phyloP scores from a whole-genome alignment of 805 yeast species.

The Wickerhamiella musiphila region DNA sequence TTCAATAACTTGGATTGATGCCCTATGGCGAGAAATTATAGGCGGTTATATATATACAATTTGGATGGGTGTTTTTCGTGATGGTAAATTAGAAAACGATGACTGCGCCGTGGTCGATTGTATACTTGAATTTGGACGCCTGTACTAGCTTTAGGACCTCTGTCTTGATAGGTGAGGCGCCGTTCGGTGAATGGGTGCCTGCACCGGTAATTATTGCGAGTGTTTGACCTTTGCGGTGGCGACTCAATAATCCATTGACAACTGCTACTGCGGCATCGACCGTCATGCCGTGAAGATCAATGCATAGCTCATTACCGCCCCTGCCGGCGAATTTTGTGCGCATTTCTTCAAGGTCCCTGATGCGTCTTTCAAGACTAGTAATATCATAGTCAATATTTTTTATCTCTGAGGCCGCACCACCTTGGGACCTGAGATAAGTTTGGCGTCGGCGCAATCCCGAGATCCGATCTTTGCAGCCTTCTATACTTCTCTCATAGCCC shows the following conservation, averaged over 20 bases:
- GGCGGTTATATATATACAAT: no score
- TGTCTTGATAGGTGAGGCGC: constrained; percentile 9
- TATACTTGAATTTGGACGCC: no score
- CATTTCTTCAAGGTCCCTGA: not conserved
- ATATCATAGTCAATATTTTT: no score
- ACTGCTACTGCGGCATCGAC: constrained; percentile 6
- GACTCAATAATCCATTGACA: constrained; percentile 1
- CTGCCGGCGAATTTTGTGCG: not conserved
- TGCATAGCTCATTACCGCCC: constrained; percentile 3
- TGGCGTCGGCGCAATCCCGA: not conserved
- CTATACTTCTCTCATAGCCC: no score
- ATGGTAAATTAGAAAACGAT: no score
- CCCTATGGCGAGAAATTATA: no score
- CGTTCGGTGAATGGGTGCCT: constrained; percentile 8
- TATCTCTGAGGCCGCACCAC: not conserved
- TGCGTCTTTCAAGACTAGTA: no score
- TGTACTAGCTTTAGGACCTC: constrained; percentile 6
- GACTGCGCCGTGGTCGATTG: no score
- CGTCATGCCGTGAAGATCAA: constrained; percentile 7
- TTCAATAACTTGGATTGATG: no score
- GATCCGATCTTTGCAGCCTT: no score
- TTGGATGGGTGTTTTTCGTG: no score
- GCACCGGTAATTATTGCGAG: constrained; percentile 9
- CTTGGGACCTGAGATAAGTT: not conserved
- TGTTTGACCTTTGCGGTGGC: not conserved